phyloP scores from a whole-genome alignment of 495 filamentous ascomycete genomes.

The Penicillium maclennaniae region DNA sequence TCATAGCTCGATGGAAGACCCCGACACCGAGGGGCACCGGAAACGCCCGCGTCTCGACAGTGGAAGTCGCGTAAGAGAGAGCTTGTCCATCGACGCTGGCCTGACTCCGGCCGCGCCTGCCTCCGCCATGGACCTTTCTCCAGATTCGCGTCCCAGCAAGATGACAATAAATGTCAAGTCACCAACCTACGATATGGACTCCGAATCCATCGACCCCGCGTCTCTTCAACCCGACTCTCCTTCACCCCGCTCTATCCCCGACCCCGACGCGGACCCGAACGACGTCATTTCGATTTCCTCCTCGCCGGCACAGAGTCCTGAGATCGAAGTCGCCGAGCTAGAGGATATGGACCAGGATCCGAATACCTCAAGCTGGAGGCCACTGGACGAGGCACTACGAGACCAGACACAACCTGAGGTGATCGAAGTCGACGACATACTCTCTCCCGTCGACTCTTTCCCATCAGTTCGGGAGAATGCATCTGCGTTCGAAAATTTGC shows the following conservation, averaged over 20 bases:
- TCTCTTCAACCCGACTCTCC: constrained; percentile 10
- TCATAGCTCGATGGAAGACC: constrained; percentile 53
- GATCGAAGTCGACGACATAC: constrained; percentile 32
- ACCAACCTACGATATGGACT: constrained; percentile 21
- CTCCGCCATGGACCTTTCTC: constrained; percentile 28
- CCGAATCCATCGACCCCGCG: constrained; percentile 10
- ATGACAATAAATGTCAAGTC: constrained; percentile 58
- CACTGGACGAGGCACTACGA: constrained; percentile 34
- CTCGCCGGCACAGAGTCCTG: constrained; percentile 47
- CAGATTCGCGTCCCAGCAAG: constrained; percentile 41
- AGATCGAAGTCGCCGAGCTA: constrained; percentile 53
- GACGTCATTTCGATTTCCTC: constrained; percentile 46
- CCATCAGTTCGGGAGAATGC: constrained; percentile 27
- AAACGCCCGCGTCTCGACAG: constrained; percentile 63
- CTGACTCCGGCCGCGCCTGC: constrained; percentile 30
- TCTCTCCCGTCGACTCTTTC: constrained; percentile 32
- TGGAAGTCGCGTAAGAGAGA: constrained; percentile 44
- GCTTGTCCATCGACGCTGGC: constrained; percentile 40
- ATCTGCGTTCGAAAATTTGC: constrained; percentile 36
- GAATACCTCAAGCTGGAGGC: constrained; percentile 41
- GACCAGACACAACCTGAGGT: constrained; percentile 29
- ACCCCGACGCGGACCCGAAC: constrained; percentile 21
- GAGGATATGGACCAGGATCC: constrained; percentile 53
- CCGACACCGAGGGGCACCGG: constrained; percentile 49
- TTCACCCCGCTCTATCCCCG: constrained; percentile 10